Evolutionary conservation across 805 yeast species (phyloP), one percentile per base, ranked within the genome.

Genomic region (Lipomyces oligophaga): DNA sequence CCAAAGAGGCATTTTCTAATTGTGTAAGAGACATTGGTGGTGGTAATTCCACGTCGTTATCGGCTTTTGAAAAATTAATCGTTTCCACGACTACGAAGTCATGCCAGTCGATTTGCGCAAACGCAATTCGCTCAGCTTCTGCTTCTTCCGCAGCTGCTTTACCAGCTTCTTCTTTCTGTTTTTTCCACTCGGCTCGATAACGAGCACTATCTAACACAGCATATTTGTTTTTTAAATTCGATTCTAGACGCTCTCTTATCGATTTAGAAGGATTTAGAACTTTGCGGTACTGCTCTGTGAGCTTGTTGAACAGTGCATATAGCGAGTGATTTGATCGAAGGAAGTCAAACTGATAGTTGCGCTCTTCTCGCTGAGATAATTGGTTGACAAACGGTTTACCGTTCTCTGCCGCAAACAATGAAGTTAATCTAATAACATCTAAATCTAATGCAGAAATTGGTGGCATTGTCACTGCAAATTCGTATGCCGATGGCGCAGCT

Each of bases 101-200:
- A 45, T 81, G 80, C 98, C 98, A 90, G 65, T 89, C 88, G 19
- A 87, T 80, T 7, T 83, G 76, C 0, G 89, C 86, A 65, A 74
- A 85, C 34, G 76, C 80, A 43, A 51, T 43, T 32, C 40, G 34
- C 34, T 76, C 73, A 43, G 63, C 52, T 49, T 67, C 65, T 57
- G 71, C 63, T 49, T 55, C 56, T 49, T 61, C 57, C 30, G 61
- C 61, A 5, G 67, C 67, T 43, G 69, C 69, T 37, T 68, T 63
- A 4, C 60, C 60, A 42, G 73, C 54, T 18, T 64, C 67, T 18
- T 68, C 69, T 25, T 66, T 49, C 19, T 62, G 60, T 13, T 68
- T 70, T 21, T 63, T 66, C 59, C 70, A 76, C 50, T 75, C 77
- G 0, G 94, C 90, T 43, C 90, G 66, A 13, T 61, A 52, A 47